Base-by-base conservation (phyloP, 805 yeast species). In the Metschnikowia santaceciliae region DNA sequence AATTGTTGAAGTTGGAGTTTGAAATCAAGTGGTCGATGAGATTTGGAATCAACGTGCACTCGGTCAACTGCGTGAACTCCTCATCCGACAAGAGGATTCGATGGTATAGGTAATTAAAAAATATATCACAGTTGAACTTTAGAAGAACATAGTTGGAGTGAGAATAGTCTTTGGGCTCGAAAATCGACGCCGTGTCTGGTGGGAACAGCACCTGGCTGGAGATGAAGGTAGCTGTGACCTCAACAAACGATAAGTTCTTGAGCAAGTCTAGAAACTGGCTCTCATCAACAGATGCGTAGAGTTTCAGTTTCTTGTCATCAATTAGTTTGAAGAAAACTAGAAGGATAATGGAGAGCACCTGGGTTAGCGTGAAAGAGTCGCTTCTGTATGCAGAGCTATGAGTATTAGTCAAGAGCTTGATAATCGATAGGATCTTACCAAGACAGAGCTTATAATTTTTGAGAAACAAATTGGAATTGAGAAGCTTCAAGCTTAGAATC, bases 231-330 rank as follows among this genome's bases (percentile, higher is more conserved):
- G 70, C 62, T 3, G 71, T 56, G 7, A 69, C 59, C 57, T 78
- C 78, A 49, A 78, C 71, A 58, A 75, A 83, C 48, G 83, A 86
- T 56, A 85, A 69, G 55, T 84, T 86, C 49, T 72, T 77, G 48
- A 86, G 66, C 0, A 88, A 76, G 8, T 50, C 45, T 33, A 59
- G 64, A 13, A 71, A 51, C 6, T 52, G 48, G 19, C 13, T 37
- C 6, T 39, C 58, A 6, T 46, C 47, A 1, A 54, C 60, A 8
- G 63, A 54, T 6, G 52, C 30, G 14, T 59, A 57, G 10, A 65
- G 50, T 3, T 54, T 41, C 45, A 55, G 46, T 59, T 26, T 57
- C 58, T 13, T 63, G 41, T 44, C 64, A 42, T 66, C 68, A 32
- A 65, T 61, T 32, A 71, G 49, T 49, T 73, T 73, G 39, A 74